phyloP scores from a whole-genome alignment of 2,329 filamentous ascomycete species.

The Fusarium compactum region DNA sequence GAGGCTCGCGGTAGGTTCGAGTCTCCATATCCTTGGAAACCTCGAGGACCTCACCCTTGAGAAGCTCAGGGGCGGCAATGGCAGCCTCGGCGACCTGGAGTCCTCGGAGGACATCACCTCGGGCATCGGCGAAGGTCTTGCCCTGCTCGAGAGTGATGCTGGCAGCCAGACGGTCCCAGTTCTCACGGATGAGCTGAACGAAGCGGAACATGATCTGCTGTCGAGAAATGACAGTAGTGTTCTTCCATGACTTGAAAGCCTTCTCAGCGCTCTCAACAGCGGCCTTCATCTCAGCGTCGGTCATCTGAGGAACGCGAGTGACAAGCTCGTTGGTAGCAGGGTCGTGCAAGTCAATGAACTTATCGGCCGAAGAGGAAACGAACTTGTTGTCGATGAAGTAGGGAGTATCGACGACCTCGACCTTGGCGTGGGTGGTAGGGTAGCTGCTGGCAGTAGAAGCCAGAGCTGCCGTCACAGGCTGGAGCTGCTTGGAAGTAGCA shows the following conservation, averaged over 20 bases:
- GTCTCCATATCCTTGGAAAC: constrained; percentile 94
- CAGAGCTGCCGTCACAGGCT: constrained; percentile 61
- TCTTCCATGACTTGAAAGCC: constrained; percentile 80
- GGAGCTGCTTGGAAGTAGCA: constrained; percentile 67
- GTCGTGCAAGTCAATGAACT: constrained; percentile 85
- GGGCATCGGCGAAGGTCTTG: constrained; percentile 87
- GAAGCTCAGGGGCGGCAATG: constrained; percentile 81
- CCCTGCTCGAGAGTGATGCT: constrained; percentile 90
- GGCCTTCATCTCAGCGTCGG: constrained; percentile 79
- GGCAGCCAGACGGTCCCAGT: constrained; percentile 86
- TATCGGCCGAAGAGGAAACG: constrained; percentile 72
- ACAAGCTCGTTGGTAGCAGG: constrained; percentile 88
- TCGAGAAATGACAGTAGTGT: constrained; percentile 77
- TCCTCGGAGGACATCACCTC: constrained; percentile 83
- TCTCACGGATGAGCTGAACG: constrained; percentile 80
- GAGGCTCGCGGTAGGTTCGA: constrained; percentile 81
- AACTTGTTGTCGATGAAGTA: constrained; percentile 89
- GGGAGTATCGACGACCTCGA: constrained; percentile 76
- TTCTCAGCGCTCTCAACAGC: constrained; percentile 80
- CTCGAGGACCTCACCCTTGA: constrained; percentile 86
- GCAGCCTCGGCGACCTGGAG: constrained; percentile 88
- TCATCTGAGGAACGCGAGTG: constrained; percentile 85
- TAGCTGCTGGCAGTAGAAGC: constrained; percentile 70
- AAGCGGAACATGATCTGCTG: constrained; percentile 93
- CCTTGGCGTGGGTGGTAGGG: constrained; percentile 78